Conservation (phyloP, 768 basidiomycete species). For the Leucogyrophana mollusca region DNA sequence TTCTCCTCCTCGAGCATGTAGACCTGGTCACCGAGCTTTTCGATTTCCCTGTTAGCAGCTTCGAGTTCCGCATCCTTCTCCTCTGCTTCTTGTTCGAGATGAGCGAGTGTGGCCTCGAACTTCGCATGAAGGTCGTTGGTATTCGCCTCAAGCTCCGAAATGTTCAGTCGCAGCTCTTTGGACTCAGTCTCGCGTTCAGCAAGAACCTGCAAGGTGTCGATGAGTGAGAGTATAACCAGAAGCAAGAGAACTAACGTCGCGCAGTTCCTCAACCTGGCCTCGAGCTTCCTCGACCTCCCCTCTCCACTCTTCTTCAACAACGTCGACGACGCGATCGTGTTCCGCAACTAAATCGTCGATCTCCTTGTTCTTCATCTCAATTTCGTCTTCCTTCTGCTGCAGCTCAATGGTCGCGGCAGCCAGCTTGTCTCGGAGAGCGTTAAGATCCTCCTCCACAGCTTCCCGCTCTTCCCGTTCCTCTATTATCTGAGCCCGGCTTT, state of each 20-base stretch:
- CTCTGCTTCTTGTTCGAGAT: slow-evolving; percentile 76
- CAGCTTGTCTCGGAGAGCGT: slow-evolving; percentile 70
- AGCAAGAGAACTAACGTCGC: slow-evolving; percentile 49
- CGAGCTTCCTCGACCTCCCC: slow-evolving; percentile 84
- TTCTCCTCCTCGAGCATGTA: slow-evolving; percentile 87
- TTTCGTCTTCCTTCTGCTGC: slow-evolving; percentile 84
- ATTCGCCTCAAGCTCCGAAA: slow-evolving; percentile 74
- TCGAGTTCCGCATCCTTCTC: slow-evolving; percentile 80
- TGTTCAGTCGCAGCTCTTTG: slow-evolving; percentile 67
- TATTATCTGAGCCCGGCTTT: slow-evolving; percentile 67
- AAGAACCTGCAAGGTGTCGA: slow-evolving; percentile 48
- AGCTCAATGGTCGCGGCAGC: slow-evolving; percentile 81
- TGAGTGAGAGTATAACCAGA: slow-evolving; percentile 6
- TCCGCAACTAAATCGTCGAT: slow-evolving; percentile 77
- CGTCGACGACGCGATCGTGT: slow-evolving; percentile 68
- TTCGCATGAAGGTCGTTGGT: slow-evolving; percentile 69
- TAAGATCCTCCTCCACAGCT: slow-evolving; percentile 76
- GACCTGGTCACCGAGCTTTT: slow-evolving; percentile 76
- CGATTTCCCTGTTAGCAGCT: slow-evolving; percentile 71
- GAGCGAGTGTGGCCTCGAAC: slow-evolving; percentile 71
- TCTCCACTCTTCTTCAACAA: slow-evolving; percentile 83
- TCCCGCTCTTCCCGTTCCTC: slow-evolving; percentile 76
- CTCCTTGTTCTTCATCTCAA: slow-evolving; percentile 75
- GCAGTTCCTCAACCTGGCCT: slow-evolving; percentile 75
- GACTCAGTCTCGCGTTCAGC: slow-evolving; percentile 80